Conservation (phyloP, 495 filamentous ascomycete genomes). For the Hyaloscypha finlandica region DNA sequence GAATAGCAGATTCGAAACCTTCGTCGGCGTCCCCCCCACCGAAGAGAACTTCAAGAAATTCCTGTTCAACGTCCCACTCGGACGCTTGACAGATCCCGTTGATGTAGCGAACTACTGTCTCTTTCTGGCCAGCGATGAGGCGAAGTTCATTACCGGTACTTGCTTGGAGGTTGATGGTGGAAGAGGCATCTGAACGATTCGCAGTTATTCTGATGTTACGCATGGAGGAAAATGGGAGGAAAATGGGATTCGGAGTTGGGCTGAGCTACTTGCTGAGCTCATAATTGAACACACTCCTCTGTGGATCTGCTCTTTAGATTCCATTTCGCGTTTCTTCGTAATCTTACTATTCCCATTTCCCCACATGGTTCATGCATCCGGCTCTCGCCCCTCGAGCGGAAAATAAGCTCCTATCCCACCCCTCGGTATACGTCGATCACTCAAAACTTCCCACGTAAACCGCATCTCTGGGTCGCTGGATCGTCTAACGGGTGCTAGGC, state of each 20-base stretch:
- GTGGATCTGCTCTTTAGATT: too few relatives aligned
- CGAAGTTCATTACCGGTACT: slow-evolving; percentile 68
- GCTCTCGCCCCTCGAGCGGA: neutral
- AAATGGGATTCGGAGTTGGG: neutral
- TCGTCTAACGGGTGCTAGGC: neutral
- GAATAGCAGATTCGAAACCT: slow-evolving; percentile 52
- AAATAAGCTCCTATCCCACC: neutral
- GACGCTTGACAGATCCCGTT: slow-evolving; percentile 60
- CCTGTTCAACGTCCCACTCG: slow-evolving; percentile 65
- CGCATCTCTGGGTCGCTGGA: neutral
- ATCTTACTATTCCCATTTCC: neutral
- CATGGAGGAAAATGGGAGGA: neutral
- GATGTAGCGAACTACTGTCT: slow-evolving; percentile 68
- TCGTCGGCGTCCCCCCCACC: slow-evolving; percentile 67
- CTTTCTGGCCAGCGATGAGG: slow-evolving; percentile 68
- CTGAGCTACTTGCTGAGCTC: neutral
- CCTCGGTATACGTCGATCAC: neutral
- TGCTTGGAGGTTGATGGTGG: slow-evolving; percentile 63
- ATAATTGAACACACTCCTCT: too few relatives aligned
- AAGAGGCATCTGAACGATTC: slow-evolving; percentile 32
- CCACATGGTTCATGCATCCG: neutral
- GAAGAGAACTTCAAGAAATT: slow-evolving; percentile 70
- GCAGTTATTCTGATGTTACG: neutral
- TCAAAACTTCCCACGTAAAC: neutral
- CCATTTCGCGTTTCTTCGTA: too few relatives aligned